A percentile compares a stretch with the other conserved stretches of the same genome.
Evolutionary conservation across 2,329 filamentous ascomycete genomes (phyloP).

Genomic region (Neospermospora avenae): DNA sequence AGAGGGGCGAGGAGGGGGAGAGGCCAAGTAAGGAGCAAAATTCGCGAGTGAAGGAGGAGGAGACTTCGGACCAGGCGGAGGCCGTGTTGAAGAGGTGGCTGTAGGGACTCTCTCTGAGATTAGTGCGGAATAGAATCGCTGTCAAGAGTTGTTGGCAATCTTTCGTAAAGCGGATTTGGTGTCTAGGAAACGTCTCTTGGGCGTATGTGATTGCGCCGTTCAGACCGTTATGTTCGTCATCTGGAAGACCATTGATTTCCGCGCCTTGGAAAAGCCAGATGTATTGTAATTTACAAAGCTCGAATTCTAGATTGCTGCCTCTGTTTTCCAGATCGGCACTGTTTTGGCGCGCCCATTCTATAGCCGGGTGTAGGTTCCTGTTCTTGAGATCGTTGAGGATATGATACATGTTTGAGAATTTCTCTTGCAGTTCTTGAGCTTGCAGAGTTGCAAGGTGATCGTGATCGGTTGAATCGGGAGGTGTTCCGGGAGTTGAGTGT

Average conservation of each 20-base stretch:
- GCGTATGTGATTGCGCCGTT: slow-evolving; percentile 73
- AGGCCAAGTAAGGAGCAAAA: slow-evolving; percentile 91
- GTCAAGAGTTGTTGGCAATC: slow-evolving; percentile 81
- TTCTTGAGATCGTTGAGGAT: slow-evolving; percentile 77
- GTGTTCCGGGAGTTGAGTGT: slow-evolving; percentile 33
- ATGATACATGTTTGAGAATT: slow-evolving; percentile 87
- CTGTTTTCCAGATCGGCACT: slow-evolving; percentile 69
- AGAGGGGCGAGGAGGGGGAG: slow-evolving; percentile 87
- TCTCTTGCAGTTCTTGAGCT: slow-evolving; percentile 66
- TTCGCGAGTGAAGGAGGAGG: slow-evolving; percentile 84
- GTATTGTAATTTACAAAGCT: slow-evolving; percentile 85
- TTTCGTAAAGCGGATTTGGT: slow-evolving; percentile 68
- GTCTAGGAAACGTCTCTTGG: slow-evolving; percentile 67
- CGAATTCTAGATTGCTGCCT: slow-evolving; percentile 92
- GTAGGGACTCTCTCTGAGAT: slow-evolving; percentile 77
- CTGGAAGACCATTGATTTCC: slow-evolving; percentile 51
- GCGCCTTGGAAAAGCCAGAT: slow-evolving; percentile 78
- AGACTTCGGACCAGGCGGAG: slow-evolving; percentile 77
- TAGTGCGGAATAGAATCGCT: slow-evolving; percentile 75
- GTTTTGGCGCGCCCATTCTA: slow-evolving; percentile 77
- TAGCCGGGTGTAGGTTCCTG: slow-evolving; percentile 76
- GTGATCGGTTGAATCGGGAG: slow-evolving; percentile 33
- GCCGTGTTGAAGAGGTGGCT: slow-evolving; percentile 70
- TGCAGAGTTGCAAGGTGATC: slow-evolving; percentile 54
- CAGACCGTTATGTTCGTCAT: slow-evolving; percentile 53